Evolutionary conservation across 1,284 basidiomycete species (phyloP).

Genomic region (Inonotus obliquus): DNA sequence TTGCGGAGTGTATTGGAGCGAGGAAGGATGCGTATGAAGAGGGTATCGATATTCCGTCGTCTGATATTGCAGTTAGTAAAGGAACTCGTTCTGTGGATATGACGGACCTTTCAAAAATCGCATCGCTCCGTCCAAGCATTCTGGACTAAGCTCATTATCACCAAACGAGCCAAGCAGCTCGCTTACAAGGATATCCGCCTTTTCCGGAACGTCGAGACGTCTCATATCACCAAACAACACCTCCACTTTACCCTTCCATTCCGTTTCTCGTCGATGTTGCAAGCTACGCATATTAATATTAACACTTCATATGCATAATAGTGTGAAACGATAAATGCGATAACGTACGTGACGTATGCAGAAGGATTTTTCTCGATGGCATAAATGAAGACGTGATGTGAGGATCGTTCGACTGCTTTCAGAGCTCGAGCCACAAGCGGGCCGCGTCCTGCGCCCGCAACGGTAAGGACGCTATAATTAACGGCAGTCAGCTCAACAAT

Average conservation of each 20-base stretch:
- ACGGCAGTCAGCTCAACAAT: neutral
- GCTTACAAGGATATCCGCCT: constrained; percentile 91
- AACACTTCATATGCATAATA: neutral
- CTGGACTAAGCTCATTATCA: constrained; percentile 97
- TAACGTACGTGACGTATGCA: constrained; percentile 85
- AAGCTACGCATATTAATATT: constrained; percentile 44
- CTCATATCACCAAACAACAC: constrained; percentile 96
- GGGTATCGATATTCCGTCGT: constrained; percentile 92
- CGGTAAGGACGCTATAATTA: constrained; percentile 67
- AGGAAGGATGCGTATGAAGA: constrained; percentile 93
- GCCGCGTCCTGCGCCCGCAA: constrained; percentile 94
- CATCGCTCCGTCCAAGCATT: constrained; percentile 95
- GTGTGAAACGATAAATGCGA: neutral
- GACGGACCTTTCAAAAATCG: constrained; percentile 81
- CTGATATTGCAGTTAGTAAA: constrained; percentile 35
- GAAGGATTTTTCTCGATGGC: constrained; percentile 97
- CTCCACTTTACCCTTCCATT: constrained; percentile 83
- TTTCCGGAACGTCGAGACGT: constrained; percentile 70
- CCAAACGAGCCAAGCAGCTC: constrained; percentile 97
- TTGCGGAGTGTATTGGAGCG: constrained; percentile 90
- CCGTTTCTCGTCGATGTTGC: constrained; percentile 71
- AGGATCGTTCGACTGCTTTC: constrained; percentile 70
- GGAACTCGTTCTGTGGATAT: neutral
- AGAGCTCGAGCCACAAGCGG: constrained; percentile 89
- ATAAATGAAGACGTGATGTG: constrained; percentile 66